These are phyloP conservation scores for Pisolithus microcarpus DNA, from an alignment of 768 basidiomycete species.

Conservation along the genomic window DNA sequence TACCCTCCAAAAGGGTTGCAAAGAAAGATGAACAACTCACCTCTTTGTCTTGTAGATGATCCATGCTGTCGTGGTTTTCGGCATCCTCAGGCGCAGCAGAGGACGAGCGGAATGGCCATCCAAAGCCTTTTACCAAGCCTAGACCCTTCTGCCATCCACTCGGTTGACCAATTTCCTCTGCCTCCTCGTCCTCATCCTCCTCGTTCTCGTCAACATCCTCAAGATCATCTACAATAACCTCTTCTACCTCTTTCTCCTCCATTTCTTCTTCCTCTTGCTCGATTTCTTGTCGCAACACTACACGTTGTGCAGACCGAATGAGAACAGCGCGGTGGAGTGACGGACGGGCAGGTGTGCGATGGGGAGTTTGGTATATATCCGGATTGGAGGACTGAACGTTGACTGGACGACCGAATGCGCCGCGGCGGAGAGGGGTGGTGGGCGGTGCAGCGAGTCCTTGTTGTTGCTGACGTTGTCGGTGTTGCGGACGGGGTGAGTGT, in stretches of 20 bases:
- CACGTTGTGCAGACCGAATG: conserved; percentile 62
- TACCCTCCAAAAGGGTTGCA: not conserved
- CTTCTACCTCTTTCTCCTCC: conserved; percentile 46
- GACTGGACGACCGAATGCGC: conserved; percentile 2
- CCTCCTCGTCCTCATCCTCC: conserved; percentile 9
- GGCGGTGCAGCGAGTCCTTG: conserved; percentile 1
- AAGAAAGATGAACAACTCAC: conserved; percentile 7
- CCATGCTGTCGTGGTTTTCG: not conserved
- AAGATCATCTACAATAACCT: conserved; percentile 30
- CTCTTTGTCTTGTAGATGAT: conserved; percentile 14
- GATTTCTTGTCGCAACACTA: conserved; percentile 43
- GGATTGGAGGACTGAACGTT: not conserved
- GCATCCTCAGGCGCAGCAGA: conserved; percentile 17
- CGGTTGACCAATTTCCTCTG: conserved; percentile 3
- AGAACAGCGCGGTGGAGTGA: conserved; percentile 65
- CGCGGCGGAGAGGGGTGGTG: conserved; percentile 4
- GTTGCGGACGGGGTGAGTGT: not conserved
- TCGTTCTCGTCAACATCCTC: conserved; percentile 23
- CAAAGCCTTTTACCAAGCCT: conserved; percentile 25
- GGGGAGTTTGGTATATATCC: conserved; percentile 16
- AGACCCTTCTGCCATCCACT: conserved; percentile 29
- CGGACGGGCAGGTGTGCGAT: conserved; percentile 26
- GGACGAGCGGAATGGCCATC: conserved; percentile 25
- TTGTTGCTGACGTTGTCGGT: too few relatives aligned
- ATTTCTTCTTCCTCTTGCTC: conserved; percentile 45